phyloP scores from a whole-genome alignment of 1,284 basidiomycete species.

The Pterulicium gracile region DNA sequence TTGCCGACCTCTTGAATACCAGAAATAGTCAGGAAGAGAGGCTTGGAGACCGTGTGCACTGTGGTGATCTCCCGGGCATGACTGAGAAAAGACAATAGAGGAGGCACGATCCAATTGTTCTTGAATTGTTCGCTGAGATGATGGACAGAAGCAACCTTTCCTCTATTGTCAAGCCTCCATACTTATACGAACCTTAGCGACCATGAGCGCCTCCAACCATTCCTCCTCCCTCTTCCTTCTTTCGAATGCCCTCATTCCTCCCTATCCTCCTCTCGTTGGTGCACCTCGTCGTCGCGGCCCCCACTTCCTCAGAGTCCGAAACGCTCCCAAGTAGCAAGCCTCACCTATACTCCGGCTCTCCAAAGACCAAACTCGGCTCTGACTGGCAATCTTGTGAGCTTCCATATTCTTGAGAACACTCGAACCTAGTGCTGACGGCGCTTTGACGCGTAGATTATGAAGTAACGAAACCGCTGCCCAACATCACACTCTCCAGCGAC shows the following conservation, averaged over 20 bases:
- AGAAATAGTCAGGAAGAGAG: no score
- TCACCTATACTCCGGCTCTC: slow-evolving; percentile 41
- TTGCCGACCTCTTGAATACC: no score
- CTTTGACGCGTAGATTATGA: slow-evolving; percentile 33
- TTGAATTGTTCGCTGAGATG: not conserved
- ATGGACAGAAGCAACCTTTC: not conserved
- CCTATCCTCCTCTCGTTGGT: slow-evolving; percentile 6
- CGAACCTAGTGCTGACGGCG: slow-evolving; percentile 1
- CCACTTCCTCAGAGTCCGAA: slow-evolving; percentile 12
- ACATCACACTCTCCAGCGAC: slow-evolving; percentile 49
- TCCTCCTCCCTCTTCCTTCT: not conserved
- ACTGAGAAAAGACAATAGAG: slow-evolving; percentile 1
- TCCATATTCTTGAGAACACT: not conserved
- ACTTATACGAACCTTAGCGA: not conserved
- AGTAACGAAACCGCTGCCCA: slow-evolving; percentile 46
- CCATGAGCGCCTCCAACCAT: not conserved
- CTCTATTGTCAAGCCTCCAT: not conserved
- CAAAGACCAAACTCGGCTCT: slow-evolving; percentile 38
- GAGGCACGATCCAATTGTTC: not conserved
- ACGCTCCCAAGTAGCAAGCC: slow-evolving; percentile 33
- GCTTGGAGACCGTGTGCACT: no score
- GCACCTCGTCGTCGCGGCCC: slow-evolving; percentile 10
- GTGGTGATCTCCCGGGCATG: no score
- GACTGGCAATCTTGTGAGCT: slow-evolving; percentile 53
- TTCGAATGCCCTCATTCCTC: not conserved